A percentile compares a stretch with the other conserved stretches of the same genome.
phyloP scores from a whole-genome alignment of 257 asterid genomes.

The Gentiana macrophylla region DNA sequence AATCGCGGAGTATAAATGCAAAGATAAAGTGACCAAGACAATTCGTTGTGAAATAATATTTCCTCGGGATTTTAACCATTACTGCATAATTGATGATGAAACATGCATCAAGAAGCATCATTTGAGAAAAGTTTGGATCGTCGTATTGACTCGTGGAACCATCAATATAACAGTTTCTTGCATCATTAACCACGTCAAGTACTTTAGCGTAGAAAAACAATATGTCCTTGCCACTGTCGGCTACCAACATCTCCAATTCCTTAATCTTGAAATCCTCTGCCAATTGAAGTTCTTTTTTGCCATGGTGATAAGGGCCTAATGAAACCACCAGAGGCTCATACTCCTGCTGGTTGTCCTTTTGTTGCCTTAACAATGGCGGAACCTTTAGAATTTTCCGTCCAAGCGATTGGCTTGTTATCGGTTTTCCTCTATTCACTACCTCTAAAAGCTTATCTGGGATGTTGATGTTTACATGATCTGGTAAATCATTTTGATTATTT shows the following conservation, averaged over 20 bases:
- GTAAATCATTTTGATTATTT: background rate
- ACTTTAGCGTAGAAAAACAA: background rate
- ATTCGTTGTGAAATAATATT: too few species aligned
- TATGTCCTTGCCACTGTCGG: background rate
- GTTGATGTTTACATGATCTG: background rate
- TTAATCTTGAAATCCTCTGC: conserved; percentile 11
- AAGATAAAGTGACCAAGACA: too few species aligned
- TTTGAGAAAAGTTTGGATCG: background rate
- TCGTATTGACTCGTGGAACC: background rate
- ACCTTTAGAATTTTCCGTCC: conserved; percentile 1
- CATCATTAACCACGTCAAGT: background rate
- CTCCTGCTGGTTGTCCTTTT: background rate
- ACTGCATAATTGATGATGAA: background rate
- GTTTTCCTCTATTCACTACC: too few species aligned
- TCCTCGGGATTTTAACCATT: background rate
- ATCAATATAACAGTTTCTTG: background rate
- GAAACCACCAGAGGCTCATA: conserved; percentile 17
- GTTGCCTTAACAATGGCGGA: background rate
- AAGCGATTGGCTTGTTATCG: background rate
- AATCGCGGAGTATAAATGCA: conserved; percentile 1
- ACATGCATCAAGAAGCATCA: conserved; percentile 8
- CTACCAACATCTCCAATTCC: background rate
- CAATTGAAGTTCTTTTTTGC: conserved; percentile 2
- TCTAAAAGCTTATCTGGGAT: background rate
- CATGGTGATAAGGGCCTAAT: conserved; percentile 23